phyloP scores from a whole-genome alignment of 1,284 basidiomycete species.

The Rhodotorula sp. region DNA sequence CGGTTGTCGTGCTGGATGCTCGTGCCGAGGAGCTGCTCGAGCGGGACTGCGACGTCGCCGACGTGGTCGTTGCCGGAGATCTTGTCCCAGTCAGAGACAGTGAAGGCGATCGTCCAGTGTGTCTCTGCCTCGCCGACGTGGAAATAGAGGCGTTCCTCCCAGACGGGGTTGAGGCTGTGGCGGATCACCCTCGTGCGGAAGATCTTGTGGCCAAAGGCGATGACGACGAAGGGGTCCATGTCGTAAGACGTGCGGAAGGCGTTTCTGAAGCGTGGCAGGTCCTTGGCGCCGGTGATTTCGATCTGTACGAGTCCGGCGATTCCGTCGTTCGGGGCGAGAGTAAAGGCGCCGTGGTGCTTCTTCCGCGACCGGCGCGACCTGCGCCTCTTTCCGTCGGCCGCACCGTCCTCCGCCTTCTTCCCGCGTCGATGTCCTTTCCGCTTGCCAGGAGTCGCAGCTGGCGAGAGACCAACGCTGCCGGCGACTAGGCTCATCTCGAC shows the following conservation, averaged over 20 bases:
- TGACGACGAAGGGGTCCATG: slow-evolving; percentile 93
- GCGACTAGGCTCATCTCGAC: slow-evolving; percentile 18
- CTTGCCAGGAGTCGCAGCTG: slow-evolving; percentile 1
- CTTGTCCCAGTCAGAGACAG: slow-evolving; percentile 93
- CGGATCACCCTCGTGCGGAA: slow-evolving; percentile 57
- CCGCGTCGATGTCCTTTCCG: neutral
- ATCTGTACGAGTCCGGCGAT: slow-evolving; percentile 92
- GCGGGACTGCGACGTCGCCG: slow-evolving; percentile 68
- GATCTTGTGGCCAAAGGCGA: slow-evolving; percentile 94
- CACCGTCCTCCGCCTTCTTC: neutral
- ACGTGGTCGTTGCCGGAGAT: slow-evolving; percentile 78
- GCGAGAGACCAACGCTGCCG: neutral
- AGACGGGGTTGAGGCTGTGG: slow-evolving; percentile 70
- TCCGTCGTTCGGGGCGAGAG: slow-evolving; percentile 56
- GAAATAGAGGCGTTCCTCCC: slow-evolving; percentile 95
- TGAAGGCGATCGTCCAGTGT: slow-evolving; percentile 61
- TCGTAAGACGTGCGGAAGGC: slow-evolving; percentile 56
- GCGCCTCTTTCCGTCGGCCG: neutral
- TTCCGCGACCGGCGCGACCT: neutral
- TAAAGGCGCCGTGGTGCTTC: slow-evolving; percentile 5
- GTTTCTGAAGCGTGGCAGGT: slow-evolving; percentile 83
- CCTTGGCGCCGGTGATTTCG: slow-evolving; percentile 66
- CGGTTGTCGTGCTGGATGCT: slow-evolving; percentile 69
- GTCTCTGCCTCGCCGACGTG: slow-evolving; percentile 87
- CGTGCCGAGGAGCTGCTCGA: slow-evolving; percentile 66